phyloP scores from a whole-genome alignment of 2,329 filamentous ascomycete species.

The Xylariaceae sp. region DNA sequence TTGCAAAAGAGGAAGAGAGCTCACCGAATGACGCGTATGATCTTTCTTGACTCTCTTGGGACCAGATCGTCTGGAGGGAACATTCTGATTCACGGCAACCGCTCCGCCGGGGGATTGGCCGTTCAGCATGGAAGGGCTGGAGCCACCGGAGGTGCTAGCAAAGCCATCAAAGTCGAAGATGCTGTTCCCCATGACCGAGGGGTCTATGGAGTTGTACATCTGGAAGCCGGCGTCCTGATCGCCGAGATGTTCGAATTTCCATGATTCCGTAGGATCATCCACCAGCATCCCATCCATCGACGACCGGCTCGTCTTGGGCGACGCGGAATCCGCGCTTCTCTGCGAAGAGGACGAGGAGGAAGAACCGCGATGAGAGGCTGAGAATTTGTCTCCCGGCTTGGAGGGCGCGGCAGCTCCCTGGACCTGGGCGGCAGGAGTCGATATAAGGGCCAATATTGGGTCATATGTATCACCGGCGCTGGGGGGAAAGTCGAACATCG shows the following conservation, averaged over 20 bases:
- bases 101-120: slow-evolving; percentile 11
- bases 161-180: slow-evolving; percentile 54
- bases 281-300: slow-evolving; percentile 21
- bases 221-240: slow-evolving; percentile 10
- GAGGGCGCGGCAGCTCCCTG: too few relatives aligned
- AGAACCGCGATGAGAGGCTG: slow-evolving; percentile 22
- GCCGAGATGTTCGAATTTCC: slow-evolving; percentile 12
- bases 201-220: slow-evolving; percentile 16
- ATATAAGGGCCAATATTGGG: too few relatives aligned
- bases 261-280: slow-evolving; percentile 12
- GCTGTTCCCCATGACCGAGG: slow-evolving; percentile 20
- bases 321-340: slow-evolving; percentile 18
- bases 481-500: too few relatives aligned
- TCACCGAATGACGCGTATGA: slow-evolving; percentile 19
- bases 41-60: slow-evolving; percentile 22
- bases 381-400: slow-evolving; percentile 7
- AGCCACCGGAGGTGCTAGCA: too few relatives aligned
- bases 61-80: slow-evolving; percentile 12
- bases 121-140: slow-evolving; percentile 28
- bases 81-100: slow-evolving; percentile 5
- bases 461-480: too few relatives aligned
- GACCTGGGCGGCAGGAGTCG: too few relatives aligned
- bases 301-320: slow-evolving; percentile 20
- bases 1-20: slow-evolving; percentile 6
- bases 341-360: slow-evolving; percentile 22